These are phyloP conservation scores for Suhomyces sp. DNA, from an alignment of 805 yeast species.

Conservation along the genomic window DNA sequence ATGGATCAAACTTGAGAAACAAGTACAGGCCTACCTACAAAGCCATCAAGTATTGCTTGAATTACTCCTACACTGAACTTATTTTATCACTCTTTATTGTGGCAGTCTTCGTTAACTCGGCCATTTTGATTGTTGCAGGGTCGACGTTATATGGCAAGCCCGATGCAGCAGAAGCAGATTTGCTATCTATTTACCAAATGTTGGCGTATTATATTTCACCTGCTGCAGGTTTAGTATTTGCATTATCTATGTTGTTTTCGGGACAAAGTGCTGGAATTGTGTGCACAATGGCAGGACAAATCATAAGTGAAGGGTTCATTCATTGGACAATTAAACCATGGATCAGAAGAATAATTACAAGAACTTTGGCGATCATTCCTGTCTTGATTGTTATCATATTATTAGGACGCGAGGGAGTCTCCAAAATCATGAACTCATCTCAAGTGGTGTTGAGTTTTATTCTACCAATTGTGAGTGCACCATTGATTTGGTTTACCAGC, in stretches of 20 bases:
- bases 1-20: constrained; percentile 26
- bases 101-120: constrained; percentile 46
- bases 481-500: constrained; percentile 45
- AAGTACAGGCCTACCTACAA: constrained; percentile 42
- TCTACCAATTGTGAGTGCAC: constrained; percentile 45
- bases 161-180: constrained; percentile 47
- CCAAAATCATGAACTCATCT: constrained; percentile 45
- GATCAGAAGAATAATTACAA: constrained; percentile 42
- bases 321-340: constrained; percentile 46
- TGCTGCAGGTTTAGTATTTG: constrained; percentile 45
- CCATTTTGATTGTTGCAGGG: constrained; percentile 47
- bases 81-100: constrained; percentile 40
- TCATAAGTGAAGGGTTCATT: constrained; percentile 45
- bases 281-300: constrained; percentile 50
- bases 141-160: constrained; percentile 41
- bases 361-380: constrained; percentile 43
- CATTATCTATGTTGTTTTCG: constrained; percentile 45
- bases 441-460: constrained; percentile 46
- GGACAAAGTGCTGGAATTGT: constrained; percentile 51
- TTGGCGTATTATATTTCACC: constrained; percentile 43
- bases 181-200: constrained; percentile 45
- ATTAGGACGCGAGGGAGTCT: constrained; percentile 45
- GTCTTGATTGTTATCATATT: constrained; percentile 37
- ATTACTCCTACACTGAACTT: constrained; percentile 40
- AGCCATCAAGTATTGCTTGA: constrained; percentile 42